phyloP scores from a whole-genome alignment of 2,329 filamentous ascomycete genomes.

The Lachnellula hyalina region DNA sequence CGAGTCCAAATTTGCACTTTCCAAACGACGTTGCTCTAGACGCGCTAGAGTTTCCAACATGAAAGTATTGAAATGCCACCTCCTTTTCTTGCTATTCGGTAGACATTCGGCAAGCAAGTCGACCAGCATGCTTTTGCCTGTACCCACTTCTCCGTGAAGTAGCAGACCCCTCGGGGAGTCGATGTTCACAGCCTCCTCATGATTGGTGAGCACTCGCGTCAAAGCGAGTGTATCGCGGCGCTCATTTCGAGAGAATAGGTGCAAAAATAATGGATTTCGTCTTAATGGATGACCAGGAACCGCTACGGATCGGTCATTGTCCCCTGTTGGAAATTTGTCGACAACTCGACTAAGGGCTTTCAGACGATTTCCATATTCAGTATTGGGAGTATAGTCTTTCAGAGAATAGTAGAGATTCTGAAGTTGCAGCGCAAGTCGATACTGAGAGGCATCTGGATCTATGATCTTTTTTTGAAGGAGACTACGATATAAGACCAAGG shows the following conservation, averaged over 20 bases:
- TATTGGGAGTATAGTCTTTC: slow-evolving; percentile 71
- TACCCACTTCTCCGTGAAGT: slow-evolving; percentile 76
- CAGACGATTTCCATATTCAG: slow-evolving; percentile 63
- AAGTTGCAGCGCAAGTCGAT: slow-evolving; percentile 68
- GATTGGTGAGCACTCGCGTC: slow-evolving; percentile 61
- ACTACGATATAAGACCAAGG: slow-evolving; percentile 69
- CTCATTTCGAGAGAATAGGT: slow-evolving; percentile 52
- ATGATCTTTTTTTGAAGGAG: slow-evolving; percentile 55
- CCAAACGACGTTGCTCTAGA: slow-evolving; percentile 48
- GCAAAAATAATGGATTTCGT: slow-evolving; percentile 52
- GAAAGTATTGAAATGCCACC: slow-evolving; percentile 83
- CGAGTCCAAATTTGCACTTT: slow-evolving; percentile 13
- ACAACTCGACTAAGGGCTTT: slow-evolving; percentile 51
- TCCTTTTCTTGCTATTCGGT: slow-evolving; percentile 64
- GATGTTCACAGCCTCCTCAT: slow-evolving; percentile 66
- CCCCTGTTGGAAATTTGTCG: slow-evolving; percentile 23
- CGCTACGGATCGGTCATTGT: slow-evolving; percentile 40
- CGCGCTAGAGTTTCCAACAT: slow-evolving; percentile 74
- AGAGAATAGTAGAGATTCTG: slow-evolving; percentile 70
- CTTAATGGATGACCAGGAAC: slow-evolving; percentile 50
- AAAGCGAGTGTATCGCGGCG: slow-evolving; percentile 57
- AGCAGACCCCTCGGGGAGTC: slow-evolving; percentile 70
- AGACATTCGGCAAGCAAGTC: slow-evolving; percentile 75
- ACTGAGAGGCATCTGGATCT: slow-evolving; percentile 64
- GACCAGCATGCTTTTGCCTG: slow-evolving; percentile 80